These are phyloP conservation scores for Pythium aristosporum DNA, from an alignment of 352 stramenopile species.

Conservation along the genomic window DNA sequence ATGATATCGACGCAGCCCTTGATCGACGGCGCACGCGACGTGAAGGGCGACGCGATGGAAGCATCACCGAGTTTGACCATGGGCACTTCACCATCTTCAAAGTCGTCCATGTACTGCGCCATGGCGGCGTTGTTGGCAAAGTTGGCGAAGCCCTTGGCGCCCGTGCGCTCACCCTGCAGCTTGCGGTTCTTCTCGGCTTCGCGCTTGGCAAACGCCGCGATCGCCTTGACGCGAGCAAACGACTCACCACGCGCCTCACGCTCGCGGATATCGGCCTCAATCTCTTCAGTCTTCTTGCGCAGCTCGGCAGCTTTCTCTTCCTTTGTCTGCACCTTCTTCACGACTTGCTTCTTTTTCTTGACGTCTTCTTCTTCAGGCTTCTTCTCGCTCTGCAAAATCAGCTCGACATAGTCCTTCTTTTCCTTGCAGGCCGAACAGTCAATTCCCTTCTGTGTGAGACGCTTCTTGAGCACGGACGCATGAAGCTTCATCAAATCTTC, in stretches of 20 bases:
- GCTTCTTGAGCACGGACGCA: constrained; percentile 83
- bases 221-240: constrained; percentile 84
- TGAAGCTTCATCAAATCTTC: constrained; percentile 86
- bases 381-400: constrained; percentile 69
- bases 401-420: constrained; percentile 80
- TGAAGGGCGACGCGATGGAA: constrained; percentile 99
- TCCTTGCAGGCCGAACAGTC: constrained; percentile 69
- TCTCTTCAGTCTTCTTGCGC: constrained; percentile 72
- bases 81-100: constrained; percentile 89
- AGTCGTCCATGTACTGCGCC: constrained; percentile 90
- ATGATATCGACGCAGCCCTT: constrained; percentile 95
- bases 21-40: constrained; percentile 91
- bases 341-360: constrained; percentile 56
- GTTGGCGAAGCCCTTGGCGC: constrained; percentile 81
- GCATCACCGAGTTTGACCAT: constrained; percentile 99
- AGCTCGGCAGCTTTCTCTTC: constrained; percentile 87
- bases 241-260: constrained; percentile 82
- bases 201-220: constrained; percentile 83
- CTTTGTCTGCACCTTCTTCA: constrained; percentile 61
- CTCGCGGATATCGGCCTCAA: constrained; percentile 76
- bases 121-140: constrained; percentile 88
- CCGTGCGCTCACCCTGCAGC: constrained; percentile 63
- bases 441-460: constrained; percentile 61
- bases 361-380: constrained; percentile 42
- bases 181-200: constrained; percentile 75